Evolutionary conservation across 345 rosid genomes (phyloP), one percentile per base, ranked within the genome.

Genomic region (Alliaria petiolata): DNA sequence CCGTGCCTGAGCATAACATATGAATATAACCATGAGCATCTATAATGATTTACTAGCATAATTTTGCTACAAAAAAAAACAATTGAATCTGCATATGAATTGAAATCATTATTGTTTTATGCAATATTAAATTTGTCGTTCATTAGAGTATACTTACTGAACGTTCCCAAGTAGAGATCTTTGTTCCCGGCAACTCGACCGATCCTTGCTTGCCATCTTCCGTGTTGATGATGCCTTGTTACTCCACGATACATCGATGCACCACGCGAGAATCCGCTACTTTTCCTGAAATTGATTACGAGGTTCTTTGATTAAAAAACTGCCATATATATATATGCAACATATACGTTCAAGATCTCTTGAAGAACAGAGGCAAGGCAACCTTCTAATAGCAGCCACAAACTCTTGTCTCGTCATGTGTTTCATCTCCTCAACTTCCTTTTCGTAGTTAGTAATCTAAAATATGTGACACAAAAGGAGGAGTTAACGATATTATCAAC

Each of bases 171-270:
- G 76, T 95, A 95, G 66, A 95, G 99, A 81, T 95, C 99, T 82
- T 95, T 95, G 85, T 95, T 95, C 69, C 99, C 99, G 0, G 99
- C 99, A 68, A 95, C 99, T 75, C 99, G 81, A 10, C 98, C 99
- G 19, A 95, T 95, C 78, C 99, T 88, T 17, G 99, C 99, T 75
- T 95, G 99, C 99, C 99, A 95, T 81, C 99, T 83, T 71, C 99
- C 98, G 79, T 95, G 99, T 69, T 95, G 99, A 75, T 95, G 99
- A 82, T 95, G 99, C 85, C 98, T 91, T 43, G 99, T 95, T 47
- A 95, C 99, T 43, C 99, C 99, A 6, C 99, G 96, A 67, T 95
- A 95, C 96, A 95, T 90, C 22, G 99, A 95, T 65, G 99, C 99
- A 54, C 99, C 99, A 40, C 99, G 88, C 0, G 99, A 95, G 75